Evolutionary conservation across 164 flowering plant species (phyloP).

Genomic region (Berberis thunbergii): DNA sequence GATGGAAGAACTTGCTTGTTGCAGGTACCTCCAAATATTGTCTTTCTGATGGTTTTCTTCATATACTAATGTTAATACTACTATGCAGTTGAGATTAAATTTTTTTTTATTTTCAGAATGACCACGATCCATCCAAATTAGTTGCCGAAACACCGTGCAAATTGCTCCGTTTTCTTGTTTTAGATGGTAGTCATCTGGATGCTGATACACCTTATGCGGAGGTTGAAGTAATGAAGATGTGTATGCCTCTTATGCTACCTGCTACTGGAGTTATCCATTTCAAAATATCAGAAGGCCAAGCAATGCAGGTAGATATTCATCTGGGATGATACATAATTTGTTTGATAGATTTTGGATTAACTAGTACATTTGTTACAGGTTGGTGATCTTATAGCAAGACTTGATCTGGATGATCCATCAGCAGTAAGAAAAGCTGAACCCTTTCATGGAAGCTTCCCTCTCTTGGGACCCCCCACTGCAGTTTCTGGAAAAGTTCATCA

Average conservation of each 20-base stretch:
- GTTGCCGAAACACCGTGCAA: slow-evolving; percentile 99
- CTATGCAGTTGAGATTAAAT: no score
- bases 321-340: background rate
- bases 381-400: slow-evolving; percentile 90
- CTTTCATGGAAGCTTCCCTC: slow-evolving; percentile 84
- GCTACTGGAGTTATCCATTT: slow-evolving; percentile 88
- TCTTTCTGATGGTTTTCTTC: background rate
- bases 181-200: slow-evolving; percentile 82
- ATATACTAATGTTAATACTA: no score
- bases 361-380: slow-evolving; percentile 36
- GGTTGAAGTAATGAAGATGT: slow-evolving; percentile 99
- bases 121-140: slow-evolving; percentile 98
- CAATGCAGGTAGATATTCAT: slow-evolving; percentile 71
- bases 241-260: slow-evolving; percentile 98
- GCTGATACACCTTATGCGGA: slow-evolving; percentile 97
- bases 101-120: slow-evolving; percentile 53
- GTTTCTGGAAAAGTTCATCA: slow-evolving; percentile 96
- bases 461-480: slow-evolving; percentile 90
- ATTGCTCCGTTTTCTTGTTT: slow-evolving; percentile 75
- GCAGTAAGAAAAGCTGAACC: slow-evolving; percentile 99
- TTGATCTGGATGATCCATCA: slow-evolving; percentile 96
- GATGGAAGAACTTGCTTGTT: slow-evolving; percentile 99
- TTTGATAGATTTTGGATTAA: background rate
- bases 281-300: slow-evolving; percentile 94
- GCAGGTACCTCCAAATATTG: slow-evolving; percentile 48